Base-by-base conservation (phyloP, 2,329 filamentous ascomycete genomes). In the Apiospora rasikravindrae region DNA sequence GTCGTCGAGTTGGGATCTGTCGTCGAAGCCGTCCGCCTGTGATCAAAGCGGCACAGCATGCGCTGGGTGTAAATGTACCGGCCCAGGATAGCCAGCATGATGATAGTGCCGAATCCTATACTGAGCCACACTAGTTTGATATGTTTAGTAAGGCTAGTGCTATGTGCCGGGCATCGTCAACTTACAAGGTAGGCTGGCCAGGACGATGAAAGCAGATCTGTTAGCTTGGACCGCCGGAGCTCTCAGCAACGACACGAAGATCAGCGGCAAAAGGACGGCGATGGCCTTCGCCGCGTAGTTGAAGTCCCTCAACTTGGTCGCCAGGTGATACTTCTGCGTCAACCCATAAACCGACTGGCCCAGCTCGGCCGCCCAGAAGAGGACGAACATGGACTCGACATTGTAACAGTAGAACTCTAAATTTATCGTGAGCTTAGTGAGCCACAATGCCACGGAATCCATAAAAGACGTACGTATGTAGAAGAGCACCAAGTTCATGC, bases 401-500 rank as follows among this genome's bases (percentile, higher is more conserved):
- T 72, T 77, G 72, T 77, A 77, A 14, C 68, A 75, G 51, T 75
- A 77, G 37, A 77, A 78, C 44, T 77, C 76, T 78, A 3, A 16
- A 4, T 4, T 10, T 7, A 53, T n/a, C 26, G 71, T 45, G 71
- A 72, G 45, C 29, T 2, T 29, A 26, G 7, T 6, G 10, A 11
- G 16, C 14, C 22, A n/a, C n/a, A n/a, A n/a, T n/a, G n/a, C n/a
- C n/a, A n/a, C n/a, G n/a, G n/a, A n/a, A n/a, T n/a, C n/a, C n/a
- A n/a, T n/a, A n/a, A n/a, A n/a, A n/a, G n/a, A 69, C 75, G 24
- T 74, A 78, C 77, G 77, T 16, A 78, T 74, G 49, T 78, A 78
- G 33, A 74, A 78, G 7, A 78, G 66, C 1, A 76, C 75, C 69
- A 78, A 67, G 64, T 77, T 76, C 53, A 75, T 70, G 8, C 77